Conservation (phyloP, 306 rosid genomes). For the Fragaria iinumae region DNA sequence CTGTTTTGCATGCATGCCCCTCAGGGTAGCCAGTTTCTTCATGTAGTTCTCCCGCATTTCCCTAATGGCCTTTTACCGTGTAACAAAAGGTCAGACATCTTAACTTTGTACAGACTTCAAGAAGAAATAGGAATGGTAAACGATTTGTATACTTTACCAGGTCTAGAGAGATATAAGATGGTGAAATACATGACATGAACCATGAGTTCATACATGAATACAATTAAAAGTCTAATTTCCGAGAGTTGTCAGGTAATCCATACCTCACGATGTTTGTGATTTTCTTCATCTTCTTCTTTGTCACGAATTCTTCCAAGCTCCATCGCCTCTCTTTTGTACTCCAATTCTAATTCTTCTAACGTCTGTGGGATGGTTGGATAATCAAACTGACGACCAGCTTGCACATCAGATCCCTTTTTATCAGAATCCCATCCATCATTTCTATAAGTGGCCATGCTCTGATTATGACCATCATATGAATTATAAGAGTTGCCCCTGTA, state of each 20-base stretch:
- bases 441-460: constrained; percentile 57
- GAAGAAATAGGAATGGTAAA: not conserved
- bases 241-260: constrained; percentile 20
- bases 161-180: constrained; percentile 9
- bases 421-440: constrained; percentile 80
- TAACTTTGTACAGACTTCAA: constrained; percentile 18
- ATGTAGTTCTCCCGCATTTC: constrained; percentile 82
- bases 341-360: constrained; percentile 84
- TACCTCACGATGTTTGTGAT: constrained; percentile 93
- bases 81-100: constrained; percentile 33
- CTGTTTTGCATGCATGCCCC: constrained; percentile 64
- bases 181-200: constrained; percentile 2
- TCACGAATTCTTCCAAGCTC: constrained; percentile 78
- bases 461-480: constrained; percentile 69
- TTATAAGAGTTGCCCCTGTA: constrained; percentile 57
- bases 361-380: constrained; percentile 49
- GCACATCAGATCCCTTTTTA: constrained; percentile 69
- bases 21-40: constrained; percentile 69
- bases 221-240: not conserved
- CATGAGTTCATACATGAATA: constrained; percentile 20
- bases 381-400: constrained; percentile 65
- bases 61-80: constrained; percentile 60
- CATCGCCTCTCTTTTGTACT: constrained; percentile 68
- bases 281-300: constrained; percentile 96
- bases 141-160: not conserved